Evolutionary conservation across 306 rosid species (phyloP), one percentile per base, ranked within the genome.

Genomic region (Benincasa hispida): DNA sequence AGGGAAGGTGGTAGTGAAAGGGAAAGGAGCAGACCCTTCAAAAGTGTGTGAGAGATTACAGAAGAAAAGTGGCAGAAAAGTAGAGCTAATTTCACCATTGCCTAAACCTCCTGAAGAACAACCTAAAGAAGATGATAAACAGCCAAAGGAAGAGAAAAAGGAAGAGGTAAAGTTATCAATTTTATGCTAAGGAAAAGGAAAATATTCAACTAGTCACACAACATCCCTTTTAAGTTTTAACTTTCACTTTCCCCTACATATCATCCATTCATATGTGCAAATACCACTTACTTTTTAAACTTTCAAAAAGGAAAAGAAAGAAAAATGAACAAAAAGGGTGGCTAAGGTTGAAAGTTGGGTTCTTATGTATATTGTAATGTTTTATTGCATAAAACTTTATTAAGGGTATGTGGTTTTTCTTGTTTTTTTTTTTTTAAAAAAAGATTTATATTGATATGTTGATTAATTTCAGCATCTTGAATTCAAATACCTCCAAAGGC

Each of bases 81-180:
- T 66, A 6, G 75, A 65, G 75, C 55, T 78, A 18, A 66, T 78
- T 21, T 78, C 80, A 7, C 80, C 80, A n/a, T 85, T 92, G 87
- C 98, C 99, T 1, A 88, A 90, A 68, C 98, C 97, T 14, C 68
- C 76, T 4, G 89, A 87, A 75, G 77, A 85, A 60, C 57, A 82
- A 69, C 62, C 76, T 48, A 84, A 88, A 8, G 87, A 79, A 80
- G 89, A 85, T 59, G 79, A 74, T 8, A 85, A 83, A 81, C 87
- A 86, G 79, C 87, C 88, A 41, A 77, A 74, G 10, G 87, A 87
- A 79, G 84, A 84, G 83, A 89, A 90, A 78, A 91, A 92, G 39
- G 89, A 92, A 18, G 97, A 93, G 98, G 98, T 91, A 89, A 82
- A 72, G 61, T 12, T 7, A 53, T 66, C 41, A 50, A 11, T 22